Base-by-base conservation (phyloP, 2,329 filamentous ascomycete species). In the Colletotrichum destructivum region DNA sequence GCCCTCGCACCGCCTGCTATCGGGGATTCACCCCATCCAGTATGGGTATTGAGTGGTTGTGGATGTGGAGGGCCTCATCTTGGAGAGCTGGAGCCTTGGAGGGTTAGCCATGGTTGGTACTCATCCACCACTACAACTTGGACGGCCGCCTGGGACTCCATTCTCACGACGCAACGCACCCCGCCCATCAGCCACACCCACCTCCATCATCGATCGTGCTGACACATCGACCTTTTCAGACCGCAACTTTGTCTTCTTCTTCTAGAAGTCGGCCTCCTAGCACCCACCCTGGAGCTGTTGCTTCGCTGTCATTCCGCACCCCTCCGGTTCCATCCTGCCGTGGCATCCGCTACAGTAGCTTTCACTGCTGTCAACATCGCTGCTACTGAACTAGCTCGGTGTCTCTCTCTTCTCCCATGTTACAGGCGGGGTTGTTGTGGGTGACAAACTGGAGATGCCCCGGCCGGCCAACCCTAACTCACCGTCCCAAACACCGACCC, bases 61-160 rank as follows among this genome's bases (percentile, higher is more conserved):
- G 60, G 60, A 52, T 56, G 66, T 69, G 66, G 60, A 69, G 62
- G 66, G 66, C 66, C 66, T 69, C 66, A 69, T 59, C 66, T 64
- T 59, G 66, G 35, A 69, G 59, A 38, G 57, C 21, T 55, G 65
- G 57, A 35, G 31, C 31, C 31, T 35, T 35, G 66, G 35, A 69
- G 51, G 47, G 49, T n/a, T 49, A 49, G 57, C 26, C 42, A 12
- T 40, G 51, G 59, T 47, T 62, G 65, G 54, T 57, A 56, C 21
- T 59, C 59, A 47, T 69, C 65, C 47, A 64, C 69, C 52, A 71
- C 8, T 12, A 31, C 21, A 31, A 35, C 16, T 31, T 35, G 57
- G 59, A 21, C 47, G 16, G 38, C 38, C 35, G 38, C 38, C 26
- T 59, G 55, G n/a, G 42, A 21, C 59, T 13, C 46, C 46, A 23